phyloP scores from a whole-genome alignment of 495 filamentous ascomycete species.

The Trichoderma asperelloides region DNA sequence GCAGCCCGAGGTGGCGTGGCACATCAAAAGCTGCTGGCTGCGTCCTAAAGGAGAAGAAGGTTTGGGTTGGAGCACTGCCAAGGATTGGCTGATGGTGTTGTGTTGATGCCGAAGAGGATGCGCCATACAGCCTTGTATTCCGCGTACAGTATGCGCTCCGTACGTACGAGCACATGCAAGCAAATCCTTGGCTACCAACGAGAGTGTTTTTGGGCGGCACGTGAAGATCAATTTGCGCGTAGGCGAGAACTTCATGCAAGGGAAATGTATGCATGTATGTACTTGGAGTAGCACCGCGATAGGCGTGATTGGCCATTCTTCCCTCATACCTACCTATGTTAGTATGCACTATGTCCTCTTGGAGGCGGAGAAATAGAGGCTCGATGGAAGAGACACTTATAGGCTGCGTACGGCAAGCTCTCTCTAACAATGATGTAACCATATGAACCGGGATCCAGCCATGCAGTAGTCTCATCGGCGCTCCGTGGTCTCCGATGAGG shows the following conservation, averaged over 20 bases:
- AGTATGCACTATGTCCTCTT: neutral
- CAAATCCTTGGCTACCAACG: neutral
- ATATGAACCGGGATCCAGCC: neutral
- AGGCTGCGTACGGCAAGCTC: too few species aligned
- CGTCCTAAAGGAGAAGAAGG: neutral
- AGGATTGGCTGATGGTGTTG: neutral
- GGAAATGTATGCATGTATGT: neutral
- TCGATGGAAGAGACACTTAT: too few species aligned
- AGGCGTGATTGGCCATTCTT: neutral
- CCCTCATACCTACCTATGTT: neutral
- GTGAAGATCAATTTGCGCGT: neutral
- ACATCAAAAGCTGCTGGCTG: neutral
- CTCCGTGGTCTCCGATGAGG: neutral
- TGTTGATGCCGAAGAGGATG: neutral
- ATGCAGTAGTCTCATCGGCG: neutral
- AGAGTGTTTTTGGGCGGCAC: neutral
- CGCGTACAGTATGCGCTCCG: neutral
- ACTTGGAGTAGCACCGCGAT: neutral
- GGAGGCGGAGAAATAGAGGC: neutral
- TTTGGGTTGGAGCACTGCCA: neutral
- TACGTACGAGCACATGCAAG: neutral
- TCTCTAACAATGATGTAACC: neutral
- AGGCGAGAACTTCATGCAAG: neutral
- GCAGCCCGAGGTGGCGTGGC: neutral
- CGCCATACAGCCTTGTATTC: neutral